Evolutionary conservation across 257 asterid genomes (phyloP), one percentile per base, ranked within the genome.

Genomic region (Przewalskia tangutica): DNA sequence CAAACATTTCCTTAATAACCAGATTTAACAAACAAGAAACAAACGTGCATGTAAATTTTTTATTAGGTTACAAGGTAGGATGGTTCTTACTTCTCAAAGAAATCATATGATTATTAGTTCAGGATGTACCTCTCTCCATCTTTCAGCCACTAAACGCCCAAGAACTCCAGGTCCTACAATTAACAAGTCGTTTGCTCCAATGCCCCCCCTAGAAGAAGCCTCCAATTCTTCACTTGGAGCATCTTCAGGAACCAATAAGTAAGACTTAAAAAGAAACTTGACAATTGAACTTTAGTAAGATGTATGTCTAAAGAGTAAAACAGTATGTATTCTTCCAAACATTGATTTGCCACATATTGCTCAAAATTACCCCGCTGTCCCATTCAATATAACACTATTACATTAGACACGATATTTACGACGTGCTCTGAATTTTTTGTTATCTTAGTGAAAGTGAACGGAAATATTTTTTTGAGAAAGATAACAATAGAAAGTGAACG

Each of bases 161-260:
- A 95, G 88, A 85, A 95, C 98, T 62, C 99, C 99, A 3, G 99
- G 98, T 81, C 99, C 99, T 83, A 95, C 92, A 51, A 95, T 94
- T 90, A 95, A 85, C 88, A 95, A 89, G 82, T 95, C 98, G 85
- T 83, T 84, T 81, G 90, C 91, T 86, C 97, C 98, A 81, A 93
- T 81, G 10, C 71, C 63, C 76, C 87, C 80, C 44, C 89, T 76
- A 42, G 96, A 87, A 20, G 91, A 88, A 89, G 86, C 90, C 84
- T 88, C 90, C 87, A 86, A 32, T 51, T 88, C 91, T 23, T 88
- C 87, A 81, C 84, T 81, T 51, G 89, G 86, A 34, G 83, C 89
- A 81, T 89, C 98, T 92, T 85, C 87, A 83, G 66, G 51, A 88
- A 81, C 82, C 56, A 75, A 83, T 79, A 44, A 54, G 46, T 48